Conservation (phyloP, 768 basidiomycete species). For the Boletus eberwhitei region DNA sequence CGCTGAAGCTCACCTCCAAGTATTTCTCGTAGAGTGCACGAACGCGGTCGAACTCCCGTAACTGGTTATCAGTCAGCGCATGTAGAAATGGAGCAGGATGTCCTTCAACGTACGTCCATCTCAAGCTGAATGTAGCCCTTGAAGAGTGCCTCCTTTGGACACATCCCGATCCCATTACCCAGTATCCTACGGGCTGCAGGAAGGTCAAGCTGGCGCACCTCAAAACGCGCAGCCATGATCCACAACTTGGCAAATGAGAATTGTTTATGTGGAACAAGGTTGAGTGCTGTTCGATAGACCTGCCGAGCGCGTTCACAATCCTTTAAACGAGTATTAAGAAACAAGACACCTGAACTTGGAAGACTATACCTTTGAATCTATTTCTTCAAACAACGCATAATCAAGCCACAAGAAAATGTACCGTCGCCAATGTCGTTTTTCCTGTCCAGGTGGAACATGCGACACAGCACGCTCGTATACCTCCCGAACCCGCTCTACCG, state of each 20-base stretch:
- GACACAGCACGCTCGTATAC: constrained; percentile 95
- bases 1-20: constrained; percentile 60
- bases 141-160: constrained; percentile 92
- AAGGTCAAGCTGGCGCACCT: constrained; percentile 79
- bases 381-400: constrained; percentile 96
- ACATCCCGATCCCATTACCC: constrained; percentile 91
- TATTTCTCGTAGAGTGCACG: constrained; percentile 92
- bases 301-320: constrained; percentile 84
- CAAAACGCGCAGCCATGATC: constrained; percentile 90
- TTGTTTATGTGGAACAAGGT: constrained; percentile 89
- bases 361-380: constrained; percentile 74
- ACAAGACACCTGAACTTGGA: neutral
- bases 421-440: constrained; percentile 89
- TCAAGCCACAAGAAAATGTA: constrained; percentile 93
- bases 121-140: constrained; percentile 95
- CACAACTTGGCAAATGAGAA: constrained; percentile 99
- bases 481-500: constrained; percentile 73
- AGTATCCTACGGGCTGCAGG: constrained; percentile 83
- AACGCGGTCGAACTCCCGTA: constrained; percentile 94
- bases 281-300: constrained; percentile 86
- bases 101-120: constrained; percentile 60
- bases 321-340: constrained; percentile 35
- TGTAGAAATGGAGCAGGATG: neutral
- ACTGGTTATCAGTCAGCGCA: constrained; percentile 37
- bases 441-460: constrained; percentile 89